Evolutionary conservation across 805 yeast genomes (phyloP), one percentile per base, ranked within the genome.

Genomic region (Metschnikowia vanudenii): DNA sequence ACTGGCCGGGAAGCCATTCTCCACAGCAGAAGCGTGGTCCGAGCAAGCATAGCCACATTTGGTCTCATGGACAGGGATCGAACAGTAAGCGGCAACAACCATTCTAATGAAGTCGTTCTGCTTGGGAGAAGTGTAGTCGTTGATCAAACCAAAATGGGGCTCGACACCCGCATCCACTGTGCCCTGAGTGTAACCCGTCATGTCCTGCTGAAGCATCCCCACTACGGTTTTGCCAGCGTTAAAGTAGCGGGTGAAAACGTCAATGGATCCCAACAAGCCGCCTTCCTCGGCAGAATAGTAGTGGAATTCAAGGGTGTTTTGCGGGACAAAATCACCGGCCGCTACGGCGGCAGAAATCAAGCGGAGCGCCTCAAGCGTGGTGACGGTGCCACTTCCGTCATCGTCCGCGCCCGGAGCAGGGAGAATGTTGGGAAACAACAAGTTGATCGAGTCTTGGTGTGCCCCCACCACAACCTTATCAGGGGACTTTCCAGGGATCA

Each of bases 371-470:
- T 90, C 96, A 45, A 90, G 64, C 28, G 80, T 77, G 2, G 96
- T 84, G 3, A 85, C 82, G 4, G 91, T 84, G 9, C 97, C 98
- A 3, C 91, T 81, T 2, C 96, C 96, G 64, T 91, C 87, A 61
- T 92, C 98, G 62, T 92, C 98, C 3, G 96, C 97, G 2, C 98
- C 98, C 1, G 97, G 97, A 0, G 96, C 88, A 19, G 80, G 74
- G 53, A 85, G 60, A 16, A 81, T 51, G 37, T 74, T 74, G 9
- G 96, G 97, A 46, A 87, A 74, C 36, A 87, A 54, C 45, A 88
- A 70, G 61, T 88, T 89, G 52, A 84, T 76, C 2, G 96, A 85
- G 62, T 92, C 98, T 60, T 85, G 87, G 67, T 92, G 98, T 20
- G 95, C 86, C 1, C 97, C 97, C 33, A 92, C 78, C 13, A 92